Base-by-base conservation (phyloP, 1,284 basidiomycete species). In the Puccinia brachypodii region DNA sequence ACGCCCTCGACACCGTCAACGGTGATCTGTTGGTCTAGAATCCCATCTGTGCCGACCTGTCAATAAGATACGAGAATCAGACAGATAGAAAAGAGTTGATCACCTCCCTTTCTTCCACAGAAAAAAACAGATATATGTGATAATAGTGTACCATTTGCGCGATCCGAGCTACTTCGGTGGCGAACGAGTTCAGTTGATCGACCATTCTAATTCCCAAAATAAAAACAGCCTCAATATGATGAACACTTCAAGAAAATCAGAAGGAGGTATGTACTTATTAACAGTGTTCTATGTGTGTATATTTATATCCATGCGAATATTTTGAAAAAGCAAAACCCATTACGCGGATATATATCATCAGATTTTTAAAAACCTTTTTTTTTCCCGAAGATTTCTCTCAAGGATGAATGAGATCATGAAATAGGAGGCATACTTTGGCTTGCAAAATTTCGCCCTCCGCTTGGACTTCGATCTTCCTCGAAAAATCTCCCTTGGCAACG, bases 1-100 rank as follows among this genome's bases (percentile, higher is more conserved):
- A 86, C 86, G 77, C 86, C 86, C 83, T 86, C 85, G 74, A 86
- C 86, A 81, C 85, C 86, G 76, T 85, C 84, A 72, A 87, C 86
- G 71, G 86, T 86, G 78, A 86, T 86, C 83, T 87, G 86, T 38
- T 86, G 86, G 38, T 86, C 86, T 11, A 87, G 85, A 22, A 85
- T 84, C 62, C 86, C 86, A 76, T 87, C 86, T 25, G 86, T 87
- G 68, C 86, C 86, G 47, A 87, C 86, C 81, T 87, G 14, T 1
- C 8, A 44, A 7, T 3, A 40, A 66, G 62, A 68, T 53, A 53
- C 50, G 13, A 53, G n/a, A n/a, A 53, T 53, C 50, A 13, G n/a
- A 53, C 14, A 13, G 71, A 38, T 2, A 33, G 1, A 19, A 62
- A 36, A 28, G 25, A 74, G 14, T 25, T 33, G 47, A 25, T 33